Evolutionary conservation across 345 rosid species (phyloP).

Genomic region (Cochlearia excelsa): DNA sequence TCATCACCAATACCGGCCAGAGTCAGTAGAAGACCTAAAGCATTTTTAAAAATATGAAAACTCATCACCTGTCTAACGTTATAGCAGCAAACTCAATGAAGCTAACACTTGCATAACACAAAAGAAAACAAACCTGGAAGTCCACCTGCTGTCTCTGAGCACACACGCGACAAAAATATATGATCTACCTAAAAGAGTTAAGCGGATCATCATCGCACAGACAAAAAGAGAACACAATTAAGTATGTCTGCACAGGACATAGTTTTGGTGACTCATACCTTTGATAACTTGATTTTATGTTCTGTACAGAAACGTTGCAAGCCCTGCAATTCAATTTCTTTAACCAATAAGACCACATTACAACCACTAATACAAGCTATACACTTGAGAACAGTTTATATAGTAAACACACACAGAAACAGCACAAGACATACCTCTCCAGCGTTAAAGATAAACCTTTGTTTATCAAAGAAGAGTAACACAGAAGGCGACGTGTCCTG

Average conservation of each 20-base stretch:
- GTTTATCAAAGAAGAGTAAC: constrained; percentile 91
- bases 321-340: constrained; percentile 48
- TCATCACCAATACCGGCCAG: constrained; percentile 91
- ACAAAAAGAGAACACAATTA: background rate
- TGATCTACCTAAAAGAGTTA: constrained; percentile 71
- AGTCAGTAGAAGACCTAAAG: constrained; percentile 78
- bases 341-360: background rate
- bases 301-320: constrained; percentile 91
- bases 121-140: constrained; percentile 73
- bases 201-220: constrained; percentile 18
- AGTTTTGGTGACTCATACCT: constrained; percentile 44
- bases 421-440: constrained; percentile 64
- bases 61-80: constrained; percentile 14
- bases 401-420: background rate
- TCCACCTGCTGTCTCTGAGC: constrained; percentile 97
- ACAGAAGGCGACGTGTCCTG: constrained; percentile 98
- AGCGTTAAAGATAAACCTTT: constrained; percentile 93
- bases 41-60: constrained; percentile 15
- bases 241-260: background rate
- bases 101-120: constrained; percentile 6
- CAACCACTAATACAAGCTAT: background rate
- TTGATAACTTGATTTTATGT: constrained; percentile 88
- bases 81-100: constrained; percentile 1
- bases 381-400: background rate
- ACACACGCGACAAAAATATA: constrained; percentile 92